Conservation (phyloP, 2,329 filamentous ascomycete genomes). For the Phoma sp. region DNA sequence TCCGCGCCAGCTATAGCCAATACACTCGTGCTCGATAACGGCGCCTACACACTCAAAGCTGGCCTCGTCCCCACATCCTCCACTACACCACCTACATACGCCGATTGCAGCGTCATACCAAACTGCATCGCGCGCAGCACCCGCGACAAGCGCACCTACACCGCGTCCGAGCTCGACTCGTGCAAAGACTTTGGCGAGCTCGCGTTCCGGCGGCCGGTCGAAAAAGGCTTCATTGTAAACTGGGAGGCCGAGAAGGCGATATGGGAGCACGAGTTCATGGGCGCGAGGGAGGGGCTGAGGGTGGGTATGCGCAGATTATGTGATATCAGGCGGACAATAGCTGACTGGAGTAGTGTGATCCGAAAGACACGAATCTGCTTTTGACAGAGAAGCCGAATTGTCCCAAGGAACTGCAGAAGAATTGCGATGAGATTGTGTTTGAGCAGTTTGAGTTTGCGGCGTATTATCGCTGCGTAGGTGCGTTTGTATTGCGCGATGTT, state of each 20-base stretch:
- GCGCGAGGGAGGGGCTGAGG: slow-evolving; percentile 70
- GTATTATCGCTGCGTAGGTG: slow-evolving; percentile 79
- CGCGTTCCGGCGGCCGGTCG: slow-evolving; percentile 84
- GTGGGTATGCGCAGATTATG: slow-evolving; percentile 48
- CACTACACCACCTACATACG: slow-evolving; percentile 32
- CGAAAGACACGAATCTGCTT: slow-evolving; percentile 81
- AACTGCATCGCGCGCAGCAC: slow-evolving; percentile 86
- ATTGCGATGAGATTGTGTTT: slow-evolving; percentile 96
- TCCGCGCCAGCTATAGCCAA: slow-evolving; percentile 26
- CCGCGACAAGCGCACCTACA: slow-evolving; percentile 78
- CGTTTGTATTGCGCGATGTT: neutral
- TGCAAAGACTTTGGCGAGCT: slow-evolving; percentile 92
- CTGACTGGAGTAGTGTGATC: slow-evolving; percentile 65
- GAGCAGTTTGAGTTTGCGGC: slow-evolving; percentile 94
- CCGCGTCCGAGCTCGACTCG: slow-evolving; percentile 77
- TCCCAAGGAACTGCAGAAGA: slow-evolving; percentile 79
- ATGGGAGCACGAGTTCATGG: slow-evolving; percentile 90
- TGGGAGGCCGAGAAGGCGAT: slow-evolving; percentile 97
- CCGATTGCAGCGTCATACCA: slow-evolving; percentile 73
- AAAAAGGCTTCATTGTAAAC: slow-evolving; percentile 93
- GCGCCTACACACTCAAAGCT: slow-evolving; percentile 89
- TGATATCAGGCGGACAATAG: neutral
- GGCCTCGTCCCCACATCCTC: slow-evolving; percentile 66
- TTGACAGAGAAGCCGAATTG: slow-evolving; percentile 87
- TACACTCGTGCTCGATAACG: slow-evolving; percentile 93